phyloP scores from a whole-genome alignment of 257 asterid genomes.

The Solanum lignicaule region DNA sequence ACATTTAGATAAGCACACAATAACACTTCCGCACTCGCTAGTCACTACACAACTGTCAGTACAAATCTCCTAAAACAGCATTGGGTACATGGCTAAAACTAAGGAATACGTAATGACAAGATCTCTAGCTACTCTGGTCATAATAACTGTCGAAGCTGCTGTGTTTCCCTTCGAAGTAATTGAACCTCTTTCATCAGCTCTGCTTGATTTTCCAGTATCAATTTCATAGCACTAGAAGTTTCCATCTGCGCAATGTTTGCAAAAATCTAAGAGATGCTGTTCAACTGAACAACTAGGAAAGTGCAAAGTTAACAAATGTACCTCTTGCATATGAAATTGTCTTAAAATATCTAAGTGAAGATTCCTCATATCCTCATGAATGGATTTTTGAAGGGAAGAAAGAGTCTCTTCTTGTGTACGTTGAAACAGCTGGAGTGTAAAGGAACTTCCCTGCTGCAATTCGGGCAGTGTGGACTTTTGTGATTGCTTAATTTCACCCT shows the following conservation, averaged over 20 bases:
- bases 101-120: neutral
- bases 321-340: conserved; percentile 95
- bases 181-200: conserved; percentile 73
- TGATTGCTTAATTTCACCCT: conserved; percentile 53
- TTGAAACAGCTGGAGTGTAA: conserved; percentile 90
- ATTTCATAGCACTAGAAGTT: conserved; percentile 43
- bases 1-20: neutral
- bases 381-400: conserved; percentile 66
- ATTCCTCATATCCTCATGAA: conserved; percentile 90
- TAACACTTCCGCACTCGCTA: neutral
- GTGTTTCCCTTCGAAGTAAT: conserved; percentile 69
- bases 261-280: neutral
- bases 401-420: conserved; percentile 86
- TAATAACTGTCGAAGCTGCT: conserved; percentile 56
- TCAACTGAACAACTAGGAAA: neutral
- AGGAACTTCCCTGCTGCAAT: conserved; percentile 63
- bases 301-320: conserved; percentile 12
- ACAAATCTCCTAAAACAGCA: neutral
- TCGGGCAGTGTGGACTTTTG: conserved; percentile 37
- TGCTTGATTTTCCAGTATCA: conserved; percentile 65
- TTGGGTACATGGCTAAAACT: neutral
- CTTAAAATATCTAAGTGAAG: conserved; percentile 80
- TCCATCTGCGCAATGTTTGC: conserved; percentile 48
- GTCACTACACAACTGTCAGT: neutral
- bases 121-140: conserved; percentile 15